phyloP scores from a whole-genome alignment of 2,329 filamentous ascomycete genomes.

The Escovopsis sp. region DNA sequence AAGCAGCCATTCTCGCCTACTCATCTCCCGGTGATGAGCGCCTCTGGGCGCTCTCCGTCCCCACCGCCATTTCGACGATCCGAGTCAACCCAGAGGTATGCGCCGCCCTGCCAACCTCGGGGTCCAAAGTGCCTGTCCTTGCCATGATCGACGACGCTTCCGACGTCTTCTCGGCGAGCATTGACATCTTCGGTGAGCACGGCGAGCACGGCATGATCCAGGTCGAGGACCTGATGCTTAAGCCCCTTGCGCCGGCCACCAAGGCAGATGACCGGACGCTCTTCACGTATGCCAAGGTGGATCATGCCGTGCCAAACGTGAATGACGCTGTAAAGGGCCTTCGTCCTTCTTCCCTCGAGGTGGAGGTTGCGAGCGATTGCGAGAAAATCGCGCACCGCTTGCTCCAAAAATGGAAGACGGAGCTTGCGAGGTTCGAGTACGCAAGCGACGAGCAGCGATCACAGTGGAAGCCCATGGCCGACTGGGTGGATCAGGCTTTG shows the following conservation, averaged over 20 bases:
- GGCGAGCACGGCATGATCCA: conserved; percentile 5
- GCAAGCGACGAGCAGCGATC: conserved; percentile 5
- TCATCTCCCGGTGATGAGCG: conserved; percentile 14
- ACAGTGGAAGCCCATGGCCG: no score
- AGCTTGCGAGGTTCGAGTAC: conserved; percentile 10
- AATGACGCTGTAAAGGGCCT: neutral
- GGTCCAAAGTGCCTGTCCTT: neutral
- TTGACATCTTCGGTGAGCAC: conserved; percentile 7
- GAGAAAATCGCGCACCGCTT: conserved; percentile 13
- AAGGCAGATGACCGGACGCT: conserved; percentile 7
- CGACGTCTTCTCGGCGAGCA: neutral
- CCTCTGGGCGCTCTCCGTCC: conserved; percentile 16
- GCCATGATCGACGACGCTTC: no score
- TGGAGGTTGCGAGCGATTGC: no score
- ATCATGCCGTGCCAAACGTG: conserved; percentile 4
- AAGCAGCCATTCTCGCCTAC: conserved; percentile 15
- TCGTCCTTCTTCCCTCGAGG: neutral
- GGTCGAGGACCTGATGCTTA: conserved; percentile 8
- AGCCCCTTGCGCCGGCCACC: conserved; percentile 7
- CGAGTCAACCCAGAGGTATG: conserved; percentile 6
- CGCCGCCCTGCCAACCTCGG: neutral
- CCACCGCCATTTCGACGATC: conserved; percentile 11
- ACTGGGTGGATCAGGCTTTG: no score
- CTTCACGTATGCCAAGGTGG: conserved; percentile 6
- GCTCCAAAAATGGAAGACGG: conserved; percentile 7